A percentile compares a stretch with the other conserved stretches of the same genome.
phyloP scores from a whole-genome alignment of 2,329 filamentous ascomycete genomes.

The Calonectria pseudoreteaudii region DNA sequence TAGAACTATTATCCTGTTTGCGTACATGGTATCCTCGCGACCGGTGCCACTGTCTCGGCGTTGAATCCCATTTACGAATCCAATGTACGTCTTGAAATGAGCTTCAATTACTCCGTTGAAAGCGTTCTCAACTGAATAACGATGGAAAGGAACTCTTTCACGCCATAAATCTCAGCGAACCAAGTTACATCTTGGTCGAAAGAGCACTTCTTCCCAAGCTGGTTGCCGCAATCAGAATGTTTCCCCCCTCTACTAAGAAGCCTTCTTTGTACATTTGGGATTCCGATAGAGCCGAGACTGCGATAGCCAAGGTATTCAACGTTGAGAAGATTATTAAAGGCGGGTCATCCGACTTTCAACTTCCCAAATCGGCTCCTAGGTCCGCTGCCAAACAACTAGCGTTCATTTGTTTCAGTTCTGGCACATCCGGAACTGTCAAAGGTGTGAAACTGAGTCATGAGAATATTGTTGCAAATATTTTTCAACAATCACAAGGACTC shows the following conservation, averaged over 20 bases:
- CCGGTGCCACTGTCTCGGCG: constrained; percentile 6
- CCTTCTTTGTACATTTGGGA: constrained; percentile 11
- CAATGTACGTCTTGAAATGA: background rate
- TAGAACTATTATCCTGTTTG: constrained; percentile 16
- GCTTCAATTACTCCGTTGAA: no score
- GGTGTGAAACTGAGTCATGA: constrained; percentile 12
- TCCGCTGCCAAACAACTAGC: background rate
- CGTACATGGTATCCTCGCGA: constrained; percentile 14
- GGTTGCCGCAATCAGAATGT: background rate
- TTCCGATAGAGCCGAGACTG: background rate
- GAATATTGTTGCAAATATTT: constrained; percentile 16
- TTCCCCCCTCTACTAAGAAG: background rate
- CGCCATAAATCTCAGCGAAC: background rate
- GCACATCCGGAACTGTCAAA: constrained; percentile 15
- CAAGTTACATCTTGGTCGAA: background rate
- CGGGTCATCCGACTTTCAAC: background rate
- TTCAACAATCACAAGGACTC: constrained; percentile 16
- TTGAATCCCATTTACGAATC: constrained; percentile 16
- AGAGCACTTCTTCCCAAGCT: constrained; percentile 2
- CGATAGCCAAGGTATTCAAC: background rate
- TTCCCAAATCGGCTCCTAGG: background rate
- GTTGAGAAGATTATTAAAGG: constrained; percentile 1
- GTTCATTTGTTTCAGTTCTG: constrained; percentile 18
- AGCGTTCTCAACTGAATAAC: background rate
- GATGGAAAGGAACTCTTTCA: constrained; percentile 2